Percentiles rank a stretch among this genome's conserved stretches.
These are phyloP conservation scores for Stemphylium beticola DNA, from an alignment of 2,329 filamentous ascomycete species.

Conservation along the genomic window DNA sequence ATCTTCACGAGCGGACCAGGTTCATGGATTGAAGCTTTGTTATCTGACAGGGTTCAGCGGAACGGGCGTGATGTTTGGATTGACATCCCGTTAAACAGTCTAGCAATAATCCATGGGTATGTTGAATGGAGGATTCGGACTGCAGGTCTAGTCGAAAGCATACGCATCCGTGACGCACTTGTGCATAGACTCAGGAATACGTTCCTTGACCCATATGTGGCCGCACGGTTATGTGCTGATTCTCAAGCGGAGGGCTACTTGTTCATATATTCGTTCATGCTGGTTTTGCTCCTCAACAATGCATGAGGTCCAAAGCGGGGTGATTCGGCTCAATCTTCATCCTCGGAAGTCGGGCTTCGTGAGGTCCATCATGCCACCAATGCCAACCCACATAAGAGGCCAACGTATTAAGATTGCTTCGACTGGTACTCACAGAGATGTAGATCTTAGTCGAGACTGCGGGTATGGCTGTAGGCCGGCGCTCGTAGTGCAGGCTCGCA, in stretches of 20 bases:
- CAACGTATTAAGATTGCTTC: not conserved
- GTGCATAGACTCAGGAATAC: not conserved
- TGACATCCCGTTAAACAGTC: constrained; percentile 4
- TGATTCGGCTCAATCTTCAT: not conserved
- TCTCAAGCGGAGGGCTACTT: constrained; percentile 2
- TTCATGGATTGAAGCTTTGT: constrained; percentile 19
- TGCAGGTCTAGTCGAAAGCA: constrained; percentile 8
- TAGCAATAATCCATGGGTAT: constrained; percentile 3
- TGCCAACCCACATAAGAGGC: not conserved
- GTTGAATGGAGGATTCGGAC: not conserved
- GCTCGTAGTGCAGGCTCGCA: not conserved
- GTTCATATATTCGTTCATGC: constrained; percentile 4
- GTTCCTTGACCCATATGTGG: constrained; percentile 1
- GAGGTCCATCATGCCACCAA: not conserved
- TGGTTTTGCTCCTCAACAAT: constrained; percentile 13
- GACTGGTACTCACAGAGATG: not conserved
- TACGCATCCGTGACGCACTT: constrained; percentile 1
- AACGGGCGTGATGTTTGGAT: constrained; percentile 4
- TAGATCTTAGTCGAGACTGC: not conserved
- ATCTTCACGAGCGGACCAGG: constrained; percentile 21
- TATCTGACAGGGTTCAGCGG: constrained; percentile 15
- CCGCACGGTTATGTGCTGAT: not conserved
- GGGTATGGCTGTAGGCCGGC: not conserved
- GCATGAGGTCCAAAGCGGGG: constrained; percentile 3
- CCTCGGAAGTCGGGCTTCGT: not conserved